These are phyloP conservation scores for Panaeolus cyanescens DNA, from an alignment of 768 basidiomycete species.

Conservation along the genomic window DNA sequence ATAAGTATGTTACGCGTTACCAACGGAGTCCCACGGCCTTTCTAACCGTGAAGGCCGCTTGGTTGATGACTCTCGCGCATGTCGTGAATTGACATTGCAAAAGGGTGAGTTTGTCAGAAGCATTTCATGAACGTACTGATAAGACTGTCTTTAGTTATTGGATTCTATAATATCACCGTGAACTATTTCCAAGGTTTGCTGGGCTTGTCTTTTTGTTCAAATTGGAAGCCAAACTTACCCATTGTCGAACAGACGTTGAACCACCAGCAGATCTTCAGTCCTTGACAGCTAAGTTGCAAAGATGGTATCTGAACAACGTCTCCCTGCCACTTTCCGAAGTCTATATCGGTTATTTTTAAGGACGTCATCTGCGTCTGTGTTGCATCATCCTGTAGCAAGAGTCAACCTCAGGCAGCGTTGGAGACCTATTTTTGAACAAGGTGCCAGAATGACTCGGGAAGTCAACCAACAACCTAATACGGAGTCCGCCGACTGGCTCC, in stretches of 20 bases:
- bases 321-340: slow-evolving; percentile 49
- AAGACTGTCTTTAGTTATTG: background rate
- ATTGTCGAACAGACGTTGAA: background rate
- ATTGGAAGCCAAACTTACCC: background rate
- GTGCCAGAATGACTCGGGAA: slow-evolving; percentile 41
- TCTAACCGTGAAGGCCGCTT: no score
- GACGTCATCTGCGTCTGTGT: slow-evolving; percentile 55
- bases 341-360: slow-evolving; percentile 64
- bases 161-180: background rate
- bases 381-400: slow-evolving; percentile 49
- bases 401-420: slow-evolving; percentile 48
- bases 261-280: background rate
- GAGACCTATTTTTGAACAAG: slow-evolving; percentile 57
- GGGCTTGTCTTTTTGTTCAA: background rate
- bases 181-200: background rate
- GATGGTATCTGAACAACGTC: slow-evolving; percentile 8
- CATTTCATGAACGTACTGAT: background rate
- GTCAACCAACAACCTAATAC: slow-evolving; percentile 33
- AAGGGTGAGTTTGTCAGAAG: background rate
- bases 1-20: no score
- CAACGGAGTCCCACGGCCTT: no score
- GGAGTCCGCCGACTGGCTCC: slow-evolving; percentile 23
- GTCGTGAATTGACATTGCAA: no score
- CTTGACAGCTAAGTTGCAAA: background rate
- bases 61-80: no score